Conservation (phyloP, 2,329 filamentous ascomycete genomes). For the Byssochlamys sp. region DNA sequence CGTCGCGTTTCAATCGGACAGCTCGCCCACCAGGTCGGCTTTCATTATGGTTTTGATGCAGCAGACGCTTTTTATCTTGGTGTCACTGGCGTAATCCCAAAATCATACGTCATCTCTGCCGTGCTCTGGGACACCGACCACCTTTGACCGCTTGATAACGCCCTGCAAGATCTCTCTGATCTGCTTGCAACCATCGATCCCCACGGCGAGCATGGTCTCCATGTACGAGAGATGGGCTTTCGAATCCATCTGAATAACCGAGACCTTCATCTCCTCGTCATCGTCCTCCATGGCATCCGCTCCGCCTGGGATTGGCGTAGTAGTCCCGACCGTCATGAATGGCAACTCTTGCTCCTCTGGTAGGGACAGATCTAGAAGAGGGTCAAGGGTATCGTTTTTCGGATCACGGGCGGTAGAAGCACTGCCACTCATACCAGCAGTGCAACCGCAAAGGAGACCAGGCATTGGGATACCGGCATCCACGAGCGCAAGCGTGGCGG, state of each 20-base stretch:
- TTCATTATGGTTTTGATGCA: neutral
- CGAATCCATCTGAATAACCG: slow-evolving; percentile 75
- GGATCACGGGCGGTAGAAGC: slow-evolving; percentile 32
- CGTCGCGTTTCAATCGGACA: neutral
- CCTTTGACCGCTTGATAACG: slow-evolving; percentile 54
- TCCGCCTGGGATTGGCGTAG: slow-evolving; percentile 26
- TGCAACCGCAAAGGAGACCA: slow-evolving; percentile 81
- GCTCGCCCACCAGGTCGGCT: neutral
- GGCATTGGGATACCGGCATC: slow-evolving; percentile 94
- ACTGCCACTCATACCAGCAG: slow-evolving; percentile 58
- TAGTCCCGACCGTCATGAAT: slow-evolving; percentile 73
- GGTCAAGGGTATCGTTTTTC: slow-evolving; percentile 34
- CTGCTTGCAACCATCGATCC: slow-evolving; percentile 81
- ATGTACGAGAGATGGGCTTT: slow-evolving; percentile 68
- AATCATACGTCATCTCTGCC: slow-evolving; percentile 1
- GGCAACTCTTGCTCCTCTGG: slow-evolving; percentile 64
- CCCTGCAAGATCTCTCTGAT: slow-evolving; percentile 71
- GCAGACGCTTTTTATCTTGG: neutral
- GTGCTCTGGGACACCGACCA: neutral
- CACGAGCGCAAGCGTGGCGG: slow-evolving; percentile 78
- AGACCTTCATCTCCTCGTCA: slow-evolving; percentile 49
- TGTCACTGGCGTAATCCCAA: neutral
- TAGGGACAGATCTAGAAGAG: slow-evolving; percentile 35
- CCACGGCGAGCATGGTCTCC: slow-evolving; percentile 87
- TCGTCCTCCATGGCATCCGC: slow-evolving; percentile 50